Evolutionary conservation across 352 stramenopile genomes (phyloP), one percentile per base, ranked within the genome.

Genomic region (Phytopythium sindhum): DNA sequence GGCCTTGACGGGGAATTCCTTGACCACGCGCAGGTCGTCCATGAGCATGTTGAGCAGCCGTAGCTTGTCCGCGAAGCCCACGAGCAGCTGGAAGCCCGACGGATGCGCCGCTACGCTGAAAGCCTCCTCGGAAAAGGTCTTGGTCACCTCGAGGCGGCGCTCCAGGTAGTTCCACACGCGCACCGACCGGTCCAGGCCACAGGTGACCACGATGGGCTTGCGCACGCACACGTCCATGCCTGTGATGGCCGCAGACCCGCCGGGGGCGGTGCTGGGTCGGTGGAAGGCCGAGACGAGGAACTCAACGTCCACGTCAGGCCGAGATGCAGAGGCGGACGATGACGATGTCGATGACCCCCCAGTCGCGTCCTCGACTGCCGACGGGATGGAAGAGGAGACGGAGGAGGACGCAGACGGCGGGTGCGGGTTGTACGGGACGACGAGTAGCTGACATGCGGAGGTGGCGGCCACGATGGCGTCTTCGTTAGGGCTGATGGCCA

Each of bases 131-230:
- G 74, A 76, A 57, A 97, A 98, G 33, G 73, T 67, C 67, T 97
- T 97, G 62, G 74, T 74, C 29, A 98, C 77, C 62, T 98, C 92
- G 35, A 88, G 86, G 7, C 64, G 81, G 17, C 91, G 88, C 50
- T 97, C 89, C 26, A 97, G 74, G 70, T 97, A 98, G 70, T 98
- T 98, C 94, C 93, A 98, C 29, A 98, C 81, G 35, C 91, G 84
- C 17, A 98, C 80, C 4, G 86, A 95, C 50, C 76, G 71, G 69
- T 98, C 94, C 50, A 96, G 75, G 8, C 88, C 86, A 57, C 89
- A 97, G 10, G 93, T 98, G 28, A 96, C 89, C 14, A 96, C 69
- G 7, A 97, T 85, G 10, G 92, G 91, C 69, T 98, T 98, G 33
- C 93, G 84, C 21, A 97, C 77, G 65, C 90, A 97, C 9, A 97